A percentile compares a stretch with the other conserved stretches of the same genome.
These are phyloP conservation scores for Lippia alba DNA, from an alignment of 305 asterid genomes.

Conservation along the genomic window DNA sequence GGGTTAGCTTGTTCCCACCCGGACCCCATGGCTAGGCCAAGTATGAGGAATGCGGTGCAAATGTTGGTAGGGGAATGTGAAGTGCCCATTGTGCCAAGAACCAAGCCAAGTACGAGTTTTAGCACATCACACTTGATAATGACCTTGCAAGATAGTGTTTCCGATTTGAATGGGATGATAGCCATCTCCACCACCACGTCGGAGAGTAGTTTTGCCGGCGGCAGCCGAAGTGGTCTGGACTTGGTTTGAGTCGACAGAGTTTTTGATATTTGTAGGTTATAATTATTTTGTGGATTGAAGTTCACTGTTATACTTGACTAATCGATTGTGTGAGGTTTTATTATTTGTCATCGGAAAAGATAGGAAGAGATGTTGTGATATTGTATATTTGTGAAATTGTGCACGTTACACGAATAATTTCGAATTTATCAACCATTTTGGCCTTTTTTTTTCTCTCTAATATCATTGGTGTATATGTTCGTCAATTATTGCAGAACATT, in stretches of 20 bases:
- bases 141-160: conserved; percentile 84
- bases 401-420: neutral
- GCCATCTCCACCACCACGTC: conserved; percentile 72
- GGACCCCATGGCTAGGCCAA: conserved; percentile 77
- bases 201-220: conserved; percentile 49
- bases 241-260: conserved; percentile 34
- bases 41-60: conserved; percentile 80
- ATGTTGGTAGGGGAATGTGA: conserved; percentile 80
- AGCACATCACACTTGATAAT: conserved; percentile 65
- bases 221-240: conserved; percentile 35
- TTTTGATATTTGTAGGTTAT: too few species aligned
- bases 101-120: conserved; percentile 65
- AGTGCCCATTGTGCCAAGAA: conserved; percentile 73
- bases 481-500: too few species aligned
- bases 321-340: too few species aligned
- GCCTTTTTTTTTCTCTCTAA: too few species aligned
- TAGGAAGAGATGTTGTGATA: too few species aligned
- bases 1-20: conserved; percentile 87
- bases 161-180: conserved; percentile 75
- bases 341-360: too few species aligned
- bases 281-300: neutral
- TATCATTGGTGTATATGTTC: too few species aligned
- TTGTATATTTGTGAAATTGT: conserved; percentile 23
- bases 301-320: too few species aligned
- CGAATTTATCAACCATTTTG: too few species aligned